Percentiles rank a stretch among this genome's conserved stretches.
Evolutionary conservation across 2,329 filamentous ascomycete species (phyloP).

Genomic region (Tympanopsis confertula): DNA sequence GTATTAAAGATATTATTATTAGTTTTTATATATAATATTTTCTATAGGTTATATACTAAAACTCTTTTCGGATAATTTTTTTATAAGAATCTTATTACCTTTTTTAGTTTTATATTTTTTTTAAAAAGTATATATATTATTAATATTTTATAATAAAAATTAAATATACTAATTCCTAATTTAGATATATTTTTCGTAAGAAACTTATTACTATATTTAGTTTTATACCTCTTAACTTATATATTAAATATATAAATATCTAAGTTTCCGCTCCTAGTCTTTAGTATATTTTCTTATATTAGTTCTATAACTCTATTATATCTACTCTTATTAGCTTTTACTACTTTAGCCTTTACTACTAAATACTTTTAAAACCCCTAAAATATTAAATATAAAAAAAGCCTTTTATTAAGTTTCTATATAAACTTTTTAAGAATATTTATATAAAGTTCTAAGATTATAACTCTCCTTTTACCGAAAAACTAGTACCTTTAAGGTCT

Average conservation of each 20-base stretch:
- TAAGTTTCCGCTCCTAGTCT: no score
- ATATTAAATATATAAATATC: background rate
- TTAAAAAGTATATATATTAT: background rate
- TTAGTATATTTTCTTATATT: no score
- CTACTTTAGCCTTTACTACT: background rate
- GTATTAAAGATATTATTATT: no score
- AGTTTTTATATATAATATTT: no score
- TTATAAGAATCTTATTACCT: no score
- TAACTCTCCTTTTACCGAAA: no score
- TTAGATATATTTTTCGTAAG: background rate
- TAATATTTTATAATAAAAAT: background rate
- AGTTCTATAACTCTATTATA: no score
- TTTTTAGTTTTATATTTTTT: background rate
- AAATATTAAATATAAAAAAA: background rate
- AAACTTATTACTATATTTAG: background rate
- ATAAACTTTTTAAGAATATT: background rate
- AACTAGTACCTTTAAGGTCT: no score
- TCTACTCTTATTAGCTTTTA: no score
- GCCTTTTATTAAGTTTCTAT: background rate
- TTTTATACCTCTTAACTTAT: background rate
- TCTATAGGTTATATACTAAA: no score
- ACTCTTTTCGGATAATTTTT: no score
- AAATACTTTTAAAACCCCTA: background rate
- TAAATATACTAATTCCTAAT: background rate
- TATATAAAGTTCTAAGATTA: background rate